Percentiles rank a stretch among this genome's conserved stretches.
These are phyloP conservation scores for Leavenworthia alabamica DNA, from an alignment of 345 rosid genomes.

Conservation along the genomic window DNA sequence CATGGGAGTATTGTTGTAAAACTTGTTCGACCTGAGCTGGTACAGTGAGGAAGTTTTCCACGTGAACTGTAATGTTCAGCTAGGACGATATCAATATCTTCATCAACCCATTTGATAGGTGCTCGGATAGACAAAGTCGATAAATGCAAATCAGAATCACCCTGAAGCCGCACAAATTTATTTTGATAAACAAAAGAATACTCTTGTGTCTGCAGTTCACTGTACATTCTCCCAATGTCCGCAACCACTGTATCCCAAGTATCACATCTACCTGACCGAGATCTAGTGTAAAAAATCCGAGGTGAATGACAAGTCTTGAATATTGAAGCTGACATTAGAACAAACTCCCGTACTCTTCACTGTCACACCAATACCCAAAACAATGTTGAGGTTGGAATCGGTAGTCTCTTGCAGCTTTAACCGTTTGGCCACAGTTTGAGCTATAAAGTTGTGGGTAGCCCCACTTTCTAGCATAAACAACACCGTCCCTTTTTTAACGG, in stretches of 20 bases:
- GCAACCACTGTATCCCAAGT: background rate
- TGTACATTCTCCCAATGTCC: background rate
- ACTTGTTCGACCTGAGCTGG: too few species aligned
- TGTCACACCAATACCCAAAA: too few species aligned
- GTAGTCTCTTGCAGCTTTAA: background rate
- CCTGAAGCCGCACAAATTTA: background rate
- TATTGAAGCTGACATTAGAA: background rate
- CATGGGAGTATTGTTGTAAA: too few species aligned
- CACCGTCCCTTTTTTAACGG: rapidly evolving
- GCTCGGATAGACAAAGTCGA: too few species aligned
- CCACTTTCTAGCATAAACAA: background rate
- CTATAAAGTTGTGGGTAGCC: background rate
- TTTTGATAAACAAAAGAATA: too few species aligned
- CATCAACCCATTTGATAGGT: too few species aligned
- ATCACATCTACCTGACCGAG: background rate
- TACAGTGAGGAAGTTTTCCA: too few species aligned
- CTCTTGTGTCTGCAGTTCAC: background rate
- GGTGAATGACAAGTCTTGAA: background rate
- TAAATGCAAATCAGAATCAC: too few species aligned
- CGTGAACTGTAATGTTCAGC: too few species aligned
- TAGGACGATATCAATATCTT: too few species aligned
- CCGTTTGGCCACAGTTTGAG: too few species aligned
- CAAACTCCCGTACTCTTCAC: too few species aligned
- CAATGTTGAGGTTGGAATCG: background rate
- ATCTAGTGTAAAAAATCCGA: background rate